These are phyloP conservation scores for Bryopsis sp. DNA, from an alignment of 139 green algal genomes.

Conservation along the genomic window DNA sequence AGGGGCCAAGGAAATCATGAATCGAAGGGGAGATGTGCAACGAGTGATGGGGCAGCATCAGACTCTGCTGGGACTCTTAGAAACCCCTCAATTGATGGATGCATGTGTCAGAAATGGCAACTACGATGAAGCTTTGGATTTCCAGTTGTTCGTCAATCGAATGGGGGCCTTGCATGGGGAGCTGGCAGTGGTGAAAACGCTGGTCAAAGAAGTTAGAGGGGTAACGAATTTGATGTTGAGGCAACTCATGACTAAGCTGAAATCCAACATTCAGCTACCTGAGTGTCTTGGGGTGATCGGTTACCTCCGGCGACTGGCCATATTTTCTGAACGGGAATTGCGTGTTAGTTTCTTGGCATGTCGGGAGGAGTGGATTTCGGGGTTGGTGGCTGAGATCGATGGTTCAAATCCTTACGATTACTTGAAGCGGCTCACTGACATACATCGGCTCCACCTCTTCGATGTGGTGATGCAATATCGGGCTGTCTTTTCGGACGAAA, in stretches of 20 bases:
- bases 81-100: conserved; percentile 93
- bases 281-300: conserved; percentile 93
- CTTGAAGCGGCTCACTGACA: conserved; percentile 88
- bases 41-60: conserved; percentile 63
- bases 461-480: conserved; percentile 98
- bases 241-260: conserved; percentile 73
- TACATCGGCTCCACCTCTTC: conserved; percentile 94
- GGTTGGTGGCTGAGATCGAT: conserved; percentile 72
- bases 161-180: conserved; percentile 29
- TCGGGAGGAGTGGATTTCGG: conserved; percentile 53
- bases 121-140: conserved; percentile 96
- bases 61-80: conserved; percentile 81
- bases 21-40: conserved; percentile 49
- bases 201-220: conserved; percentile 27
- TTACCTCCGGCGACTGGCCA: conserved; percentile 79
- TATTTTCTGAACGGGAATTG: conserved; percentile 74
- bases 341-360: conserved; percentile 70
- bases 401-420: conserved; percentile 59
- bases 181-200: conserved; percentile 20
- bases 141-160: conserved; percentile 55
- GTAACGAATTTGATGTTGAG: conserved; percentile 65
- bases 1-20: conserved; percentile 33
- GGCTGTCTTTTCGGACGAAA: conserved; percentile 87
- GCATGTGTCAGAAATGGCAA: conserved; percentile 86
- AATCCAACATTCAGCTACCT: conserved; percentile 61